Base-by-base conservation (phyloP, 1,284 basidiomycete species). In the Tilletia setariae region DNA sequence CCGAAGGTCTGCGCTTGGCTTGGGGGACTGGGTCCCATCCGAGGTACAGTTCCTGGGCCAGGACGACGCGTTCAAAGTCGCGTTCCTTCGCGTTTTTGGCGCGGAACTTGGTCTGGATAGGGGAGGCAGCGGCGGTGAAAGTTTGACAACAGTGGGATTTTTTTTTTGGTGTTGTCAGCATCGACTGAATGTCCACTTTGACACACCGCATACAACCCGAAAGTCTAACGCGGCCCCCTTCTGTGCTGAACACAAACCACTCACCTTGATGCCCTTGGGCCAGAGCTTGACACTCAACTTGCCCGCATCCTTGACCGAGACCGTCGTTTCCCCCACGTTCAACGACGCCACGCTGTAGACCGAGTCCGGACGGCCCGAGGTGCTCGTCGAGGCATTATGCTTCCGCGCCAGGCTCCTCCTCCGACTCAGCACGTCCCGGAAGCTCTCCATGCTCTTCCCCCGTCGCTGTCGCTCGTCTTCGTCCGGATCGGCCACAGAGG, bases 21-120 rank as follows among this genome's bases (percentile, higher is more conserved):
- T n/a, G 47, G 21, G 65, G 49, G n/a, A 28, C 7, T 25, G 56
- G n/a, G 28, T 19, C 15, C 51, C 46, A 23, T 7, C 71, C 42
- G 21, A 69, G 51, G 23, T 66, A 44, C 11, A 83, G 74, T 70
- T 82, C 82, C 62, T 83, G 82, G 0, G 79, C 81, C 4, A 83
- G 76, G 61, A 82, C 82, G 32, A 83, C 69, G 15, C 70, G 65
- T 35, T 68, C 69, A 40, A 83, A 81, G 43, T 77, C 74, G 15
- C 35, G 64, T 32, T 76, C 74, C 46, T 72, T 70, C 7, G 51
- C 30, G n/a, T 67, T 4, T 44, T 76, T 77, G 23, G 30, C 56
- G 28, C 56, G 56, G 56, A 61, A 32, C 6, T 30, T 25, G 28
- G 28, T 61, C 56, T 61, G 56, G 4, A 40, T 30, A 61, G 32